Conservation (phyloP, 2,329 filamentous ascomycete genomes). For the Helotiales sp. region DNA sequence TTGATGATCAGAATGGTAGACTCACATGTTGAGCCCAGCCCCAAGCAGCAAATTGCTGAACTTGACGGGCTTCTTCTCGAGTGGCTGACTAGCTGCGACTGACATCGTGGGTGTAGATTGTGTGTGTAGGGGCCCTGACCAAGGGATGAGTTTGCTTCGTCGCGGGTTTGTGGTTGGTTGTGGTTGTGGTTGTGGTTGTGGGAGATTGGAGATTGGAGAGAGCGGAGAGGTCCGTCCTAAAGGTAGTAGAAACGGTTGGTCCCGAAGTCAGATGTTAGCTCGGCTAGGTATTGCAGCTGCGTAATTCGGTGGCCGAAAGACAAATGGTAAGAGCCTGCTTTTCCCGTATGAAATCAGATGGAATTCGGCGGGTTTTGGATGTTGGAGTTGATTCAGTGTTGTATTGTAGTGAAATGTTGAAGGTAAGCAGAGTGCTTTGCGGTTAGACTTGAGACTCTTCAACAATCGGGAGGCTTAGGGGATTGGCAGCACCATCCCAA, state of each 20-base stretch:
- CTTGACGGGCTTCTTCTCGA: constrained; percentile 99
- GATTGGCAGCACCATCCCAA: constrained; percentile 7
- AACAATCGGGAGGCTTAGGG: constrained; percentile 28
- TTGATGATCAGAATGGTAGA: not conserved
- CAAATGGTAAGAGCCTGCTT: constrained; percentile 1
- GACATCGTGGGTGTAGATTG: constrained; percentile 65
- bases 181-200: too few species aligned
- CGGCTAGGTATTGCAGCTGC: constrained; percentile 12
- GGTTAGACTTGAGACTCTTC: constrained; percentile 3
- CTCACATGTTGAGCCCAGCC: constrained; percentile 43
- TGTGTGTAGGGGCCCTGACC: constrained; percentile 83
- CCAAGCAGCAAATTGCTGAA: constrained; percentile 91
- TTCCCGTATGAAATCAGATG: not conserved
- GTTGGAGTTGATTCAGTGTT: not conserved
- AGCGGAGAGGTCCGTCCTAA: not conserved
- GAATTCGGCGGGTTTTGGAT: constrained; percentile 14
- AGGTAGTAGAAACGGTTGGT: constrained; percentile 2
- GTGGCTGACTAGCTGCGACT: constrained; percentile 58
- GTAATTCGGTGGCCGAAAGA: constrained; percentile 6
- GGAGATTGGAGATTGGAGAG: too few species aligned
- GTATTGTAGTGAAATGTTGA: constrained; percentile 4
- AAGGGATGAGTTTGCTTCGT: constrained; percentile 93
- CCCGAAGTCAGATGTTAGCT: constrained; percentile 14
- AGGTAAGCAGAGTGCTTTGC: not conserved
- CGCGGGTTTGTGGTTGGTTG: constrained; percentile 52